phyloP scores from a whole-genome alignment of 805 yeast species.

The Starmerella khaoyaiensis region DNA sequence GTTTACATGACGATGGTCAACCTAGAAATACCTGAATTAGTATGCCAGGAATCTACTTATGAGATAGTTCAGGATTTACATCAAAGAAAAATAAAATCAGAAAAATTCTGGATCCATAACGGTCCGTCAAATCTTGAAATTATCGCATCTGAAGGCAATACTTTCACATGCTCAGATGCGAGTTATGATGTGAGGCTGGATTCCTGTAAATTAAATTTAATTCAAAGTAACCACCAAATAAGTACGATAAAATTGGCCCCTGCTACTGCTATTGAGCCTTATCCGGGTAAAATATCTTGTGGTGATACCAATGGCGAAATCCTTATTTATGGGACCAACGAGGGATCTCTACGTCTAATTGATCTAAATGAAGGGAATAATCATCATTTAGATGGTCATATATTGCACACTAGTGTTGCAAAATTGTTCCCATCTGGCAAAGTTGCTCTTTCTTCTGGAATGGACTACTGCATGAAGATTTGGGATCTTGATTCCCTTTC shows the following conservation, averaged over 20 bases:
- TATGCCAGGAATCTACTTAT: constrained; percentile 36
- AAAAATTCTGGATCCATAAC: constrained; percentile 33
- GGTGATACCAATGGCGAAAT: constrained; percentile 9
- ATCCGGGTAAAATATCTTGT: constrained; percentile 5
- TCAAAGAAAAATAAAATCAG: constrained; percentile 22
- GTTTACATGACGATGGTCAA: too few species aligned
- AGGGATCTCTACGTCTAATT: constrained; percentile 7
- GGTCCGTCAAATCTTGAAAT: too few species aligned
- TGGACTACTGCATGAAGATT: constrained; percentile 45
- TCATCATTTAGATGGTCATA: constrained; percentile 37
- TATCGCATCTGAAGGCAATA: too few species aligned
- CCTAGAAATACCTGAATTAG: too few species aligned
- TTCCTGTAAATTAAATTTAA: too few species aligned
- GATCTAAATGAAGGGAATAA: constrained; percentile 14
- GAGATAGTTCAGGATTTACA: constrained; percentile 34
- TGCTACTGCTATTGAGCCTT: too few species aligned
- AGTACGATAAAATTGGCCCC: too few species aligned
- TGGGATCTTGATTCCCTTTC: constrained; percentile 44
- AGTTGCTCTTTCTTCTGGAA: constrained; percentile 47
- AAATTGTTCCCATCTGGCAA: constrained; percentile 51
- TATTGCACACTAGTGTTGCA: constrained; percentile 33
- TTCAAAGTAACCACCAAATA: too few species aligned
- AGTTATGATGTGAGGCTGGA: too few species aligned
- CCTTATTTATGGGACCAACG: constrained; percentile 8
- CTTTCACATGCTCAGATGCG: too few species aligned